Evolutionary conservation across 208 protist genomes (phyloP), one percentile per base, ranked within the genome.

Genomic region (Leishmania arabica): DNA sequence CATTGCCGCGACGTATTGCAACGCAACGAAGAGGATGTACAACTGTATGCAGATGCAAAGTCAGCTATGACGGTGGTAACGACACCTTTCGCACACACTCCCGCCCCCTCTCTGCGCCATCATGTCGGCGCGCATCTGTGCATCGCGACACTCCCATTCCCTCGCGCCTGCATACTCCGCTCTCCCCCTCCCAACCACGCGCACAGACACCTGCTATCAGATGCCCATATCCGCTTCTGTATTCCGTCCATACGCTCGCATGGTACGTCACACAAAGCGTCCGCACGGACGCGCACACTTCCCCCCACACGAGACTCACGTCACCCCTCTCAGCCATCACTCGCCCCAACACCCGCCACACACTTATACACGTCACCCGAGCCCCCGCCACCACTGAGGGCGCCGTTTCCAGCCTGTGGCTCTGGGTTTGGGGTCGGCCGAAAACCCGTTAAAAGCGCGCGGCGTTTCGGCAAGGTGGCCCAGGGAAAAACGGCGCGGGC

Each of bases 381-480:
- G 0, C 24, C 73, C 87, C 47, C 82, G 24, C 9, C 64, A 49
- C 27, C 79, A 47, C 84, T 84, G 71, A 75, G 40, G 31, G 86
- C 85, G 79, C 80, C 84, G 68, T 45, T 91, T 65, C 53, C 84
- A 79, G 86, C 86, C 42, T 82, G 77, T 56, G 87, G 82, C 53
- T 91, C 78, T 7, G 45, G 91, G 83, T 64, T 86, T 85, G n/a
- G 58, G 34, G 47, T 83, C 85, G 21, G 88, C 87, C 34, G 91
- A 60, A 64, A 79, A 75, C 56, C 89, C 87, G 53, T 84, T 95
- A 0, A 49, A 49, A 49, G 53, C 77, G 74, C 78, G 86, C 88
- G 78, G 53, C 68, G 51, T 87, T 93, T 54, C 53, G 85, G 82
- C 88, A 85, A n/a, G 87, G 89, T 77, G 87, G 79, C 68, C 78